Base-by-base conservation (phyloP, 164 flowering plant species). In the Euptelea pleiosperma region DNA sequence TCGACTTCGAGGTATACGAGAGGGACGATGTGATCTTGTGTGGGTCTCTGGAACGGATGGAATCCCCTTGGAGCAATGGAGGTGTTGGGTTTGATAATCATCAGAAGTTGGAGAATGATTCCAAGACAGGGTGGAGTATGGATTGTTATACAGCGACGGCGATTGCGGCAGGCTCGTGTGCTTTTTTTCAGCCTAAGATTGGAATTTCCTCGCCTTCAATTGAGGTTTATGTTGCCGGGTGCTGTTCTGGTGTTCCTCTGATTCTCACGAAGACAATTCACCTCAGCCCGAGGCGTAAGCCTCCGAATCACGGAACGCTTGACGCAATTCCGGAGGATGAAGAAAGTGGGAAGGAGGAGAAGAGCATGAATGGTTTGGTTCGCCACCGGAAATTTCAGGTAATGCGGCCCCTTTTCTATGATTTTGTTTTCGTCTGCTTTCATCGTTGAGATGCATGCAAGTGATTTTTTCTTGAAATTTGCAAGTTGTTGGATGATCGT, bases 241-340 rank as follows among this genome's bases (percentile, higher is more conserved):
- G 95, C 56, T 87, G 82, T 41, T 76, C 86, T 1, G 91, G 94
- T 2, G 65, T 66, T 42, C 96, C 98, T 7, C 74, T 91, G 52
- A 89, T 91, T 40, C 52, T 91, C 62, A 85, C 87, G 0, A 89
- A 84, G 80, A 82, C 82, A n/a, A 73, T 91, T 65, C 78, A 66
- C 45, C 50, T 78, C 24, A 85, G 95, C 61, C 90, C 89, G 7
- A 77, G 89, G 66, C 59, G 77, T 66, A 86, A 80, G 63, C 64
- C 46, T 22, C 22, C 57, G 0, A 75, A 80, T 72, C 82, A 77
- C 21, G 71, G 65, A 30, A 59, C 63, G 43, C 73, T 91, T 36
- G 89, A 89, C 75, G 82, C 87, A 0, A 91, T 91, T 59, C 98
- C 98, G 0, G 98, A 91, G 73, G 91, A 82, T 57, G 96, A 87